Base-by-base conservation (phyloP, 495 filamentous ascomycete species). In the Niebla homalea region DNA sequence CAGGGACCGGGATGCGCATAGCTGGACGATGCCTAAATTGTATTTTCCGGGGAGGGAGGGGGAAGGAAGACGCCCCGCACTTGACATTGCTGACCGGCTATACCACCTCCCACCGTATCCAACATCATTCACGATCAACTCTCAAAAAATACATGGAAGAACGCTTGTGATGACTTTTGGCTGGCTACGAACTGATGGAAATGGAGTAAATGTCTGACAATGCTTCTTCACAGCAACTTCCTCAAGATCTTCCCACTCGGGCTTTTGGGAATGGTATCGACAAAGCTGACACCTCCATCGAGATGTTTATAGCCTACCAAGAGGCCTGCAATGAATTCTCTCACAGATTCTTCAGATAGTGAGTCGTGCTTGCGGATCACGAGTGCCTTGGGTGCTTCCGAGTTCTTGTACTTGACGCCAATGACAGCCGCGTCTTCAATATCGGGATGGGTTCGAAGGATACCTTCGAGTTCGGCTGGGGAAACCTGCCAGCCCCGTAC, bases 401-500 rank as follows among this genome's bases (percentile, higher is more conserved):
- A 77, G 38, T 77, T 71, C 25, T 73, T 68, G 40, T 67, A 50
- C 5, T 70, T 67, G 35, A 87, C 75, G 0, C 87, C 85, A 35
- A 93, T 75, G 12, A 95, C 86, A 0, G 81, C 89, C 1, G 73
- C 85, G 61, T 95, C 87, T 16, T 71, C 67, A 38, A 94, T 71
- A 2, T 74, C 70, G 3, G 77, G 77, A 45, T 85, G 79, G 20
- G 82, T 77, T 3, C 93, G 64, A 22, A 95, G 68, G 1, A 89
- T 59, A 4, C 75, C 79, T 63, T 94, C 89, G 1, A 94, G 67
- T 62, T 94, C 88, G 0, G 88, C 83, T 0, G 88, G 88, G 2
- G 86, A 84, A 22, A 94, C 86, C 61, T 93, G 88, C 52, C 82
- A 80, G 19, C 83, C 87, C 65, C 85, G 82, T 53, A 92, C 45